Percentiles rank a stretch among this genome's conserved stretches.
Conservation (phyloP, 768 basidiomycete species). For the Macrolepiota fuliginosa region DNA sequence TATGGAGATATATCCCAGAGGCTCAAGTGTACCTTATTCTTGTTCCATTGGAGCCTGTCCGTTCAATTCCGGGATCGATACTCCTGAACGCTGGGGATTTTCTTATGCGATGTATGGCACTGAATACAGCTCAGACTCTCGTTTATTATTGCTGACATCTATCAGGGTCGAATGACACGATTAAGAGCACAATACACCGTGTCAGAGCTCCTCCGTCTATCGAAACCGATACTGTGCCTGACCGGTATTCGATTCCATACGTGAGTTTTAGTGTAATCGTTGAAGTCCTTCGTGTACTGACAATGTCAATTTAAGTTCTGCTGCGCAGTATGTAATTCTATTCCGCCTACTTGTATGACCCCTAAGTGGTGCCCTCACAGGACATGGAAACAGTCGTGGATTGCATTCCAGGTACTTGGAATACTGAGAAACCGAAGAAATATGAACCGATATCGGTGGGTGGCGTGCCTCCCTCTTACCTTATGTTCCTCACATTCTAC, state of each 20-base stretch:
- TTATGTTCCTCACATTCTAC: background rate
- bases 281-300: background rate
- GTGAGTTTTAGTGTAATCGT: constrained; percentile 27
- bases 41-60: constrained; percentile 28
- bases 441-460: constrained; percentile 45
- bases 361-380: constrained; percentile 26
- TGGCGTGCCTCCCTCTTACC: background rate
- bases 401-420: constrained; percentile 51
- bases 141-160: background rate
- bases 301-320: constrained; percentile 25
- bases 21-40: background rate
- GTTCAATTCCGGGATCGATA: constrained; percentile 42
- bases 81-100: constrained; percentile 54
- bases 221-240: constrained; percentile 38
- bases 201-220: constrained; percentile 38
- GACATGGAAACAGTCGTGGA: constrained; percentile 42
- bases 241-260: constrained; percentile 63
- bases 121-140: background rate
- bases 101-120: constrained; percentile 43
- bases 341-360: too few relatives aligned
- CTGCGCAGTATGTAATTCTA: constrained; percentile 25
- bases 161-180: constrained; percentile 45
- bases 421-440: constrained; percentile 41
- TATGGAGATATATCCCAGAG: background rate
- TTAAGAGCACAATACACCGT: constrained; percentile 52